Conservation (phyloP, 345 rosid species). For the Melaleuca quinquenervia region DNA sequence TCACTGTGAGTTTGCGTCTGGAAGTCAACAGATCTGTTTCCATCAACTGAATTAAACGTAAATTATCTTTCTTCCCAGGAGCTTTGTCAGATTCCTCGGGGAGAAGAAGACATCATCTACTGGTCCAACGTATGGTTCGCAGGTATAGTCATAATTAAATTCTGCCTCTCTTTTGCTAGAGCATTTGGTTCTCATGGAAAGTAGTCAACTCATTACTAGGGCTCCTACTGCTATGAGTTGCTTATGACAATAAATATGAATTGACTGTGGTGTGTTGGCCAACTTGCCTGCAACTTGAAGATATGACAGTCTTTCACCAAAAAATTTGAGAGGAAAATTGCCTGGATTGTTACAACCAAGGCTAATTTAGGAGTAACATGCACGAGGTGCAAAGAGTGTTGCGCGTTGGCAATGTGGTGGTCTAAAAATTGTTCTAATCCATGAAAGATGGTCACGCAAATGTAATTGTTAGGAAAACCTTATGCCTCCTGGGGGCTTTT, state of each 20-base stretch:
- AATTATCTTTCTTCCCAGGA: constrained; percentile 36
- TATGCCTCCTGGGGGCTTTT: not conserved
- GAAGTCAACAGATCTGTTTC: not conserved
- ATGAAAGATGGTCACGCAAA: not conserved
- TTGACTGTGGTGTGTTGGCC: not conserved
- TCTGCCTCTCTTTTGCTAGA: not conserved
- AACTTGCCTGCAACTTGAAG: not conserved
- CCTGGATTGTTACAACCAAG: not conserved
- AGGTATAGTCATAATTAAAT: constrained; percentile 30
- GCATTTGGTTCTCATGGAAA: not conserved
- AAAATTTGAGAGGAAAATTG: not conserved
- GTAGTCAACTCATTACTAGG: not conserved
- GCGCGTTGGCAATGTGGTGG: not conserved
- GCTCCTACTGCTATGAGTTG: not conserved
- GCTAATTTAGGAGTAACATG: not conserved
- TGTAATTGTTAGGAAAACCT: not conserved
- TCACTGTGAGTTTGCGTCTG: not conserved
- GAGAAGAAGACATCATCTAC: constrained; percentile 65
- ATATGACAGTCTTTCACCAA: not conserved
- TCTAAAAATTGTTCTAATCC: not conserved
- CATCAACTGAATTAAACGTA: not conserved
- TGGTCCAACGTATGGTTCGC: constrained; percentile 71
- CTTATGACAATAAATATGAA: not conserved
- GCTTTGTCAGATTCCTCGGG: constrained; percentile 70
- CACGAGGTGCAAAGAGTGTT: not conserved